Base-by-base conservation (phyloP, 208 protist genomes). In the Crithidia sp. region DNA sequence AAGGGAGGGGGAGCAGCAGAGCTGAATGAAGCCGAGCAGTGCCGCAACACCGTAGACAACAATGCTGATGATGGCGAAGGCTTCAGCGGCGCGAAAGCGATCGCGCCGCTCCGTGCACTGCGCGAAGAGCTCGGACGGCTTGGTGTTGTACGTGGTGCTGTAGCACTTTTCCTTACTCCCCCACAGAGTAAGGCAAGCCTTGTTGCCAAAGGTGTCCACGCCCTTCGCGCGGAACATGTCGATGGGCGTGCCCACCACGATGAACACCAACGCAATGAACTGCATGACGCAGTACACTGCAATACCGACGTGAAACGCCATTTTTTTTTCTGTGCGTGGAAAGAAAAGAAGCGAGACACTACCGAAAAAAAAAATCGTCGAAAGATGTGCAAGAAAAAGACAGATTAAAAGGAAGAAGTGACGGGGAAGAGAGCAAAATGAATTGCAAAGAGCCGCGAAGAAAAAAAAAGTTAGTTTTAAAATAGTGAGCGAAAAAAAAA, bases 181-280 rank as follows among this genome's bases (percentile, higher is more conserved):
- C 88, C 88, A 93, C 45, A 90, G 45, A 0, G 80, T 89, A 55
- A 93, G 10, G 72, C 84, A 91, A 0, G 13, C 17, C 6, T 19
- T 57, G 52, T 71, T 76, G 37, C 52, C 60, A 10, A 47, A 41
- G 4, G 16, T 44, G 5, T 52, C 10, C 19, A 50, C 7, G 0
- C 71, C 43, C 59, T 77, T 84, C 2, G 28, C 45, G 36, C 82
- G 77, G 72, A 89, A 84, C 79, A 82, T 76, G 65, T 86, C 84
- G 19, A 92, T 78, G 41, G 83, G 76, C 36, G 80, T 89, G 12
- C 81, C 88, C 36, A 89, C 77, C 56, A 87, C 44, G 49, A 90
- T 68, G 39, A 89, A 76, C 8, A 93, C 44, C 36, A 89, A 80
- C 14, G 77, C 74, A 9, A 84, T 60, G 16, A 83, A 44, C 72